A percentile compares a stretch with the other conserved stretches of the same genome.
phyloP scores from a whole-genome alignment of 202 grass and related monocot genomes.

The Dendrocalamus latiflorus region DNA sequence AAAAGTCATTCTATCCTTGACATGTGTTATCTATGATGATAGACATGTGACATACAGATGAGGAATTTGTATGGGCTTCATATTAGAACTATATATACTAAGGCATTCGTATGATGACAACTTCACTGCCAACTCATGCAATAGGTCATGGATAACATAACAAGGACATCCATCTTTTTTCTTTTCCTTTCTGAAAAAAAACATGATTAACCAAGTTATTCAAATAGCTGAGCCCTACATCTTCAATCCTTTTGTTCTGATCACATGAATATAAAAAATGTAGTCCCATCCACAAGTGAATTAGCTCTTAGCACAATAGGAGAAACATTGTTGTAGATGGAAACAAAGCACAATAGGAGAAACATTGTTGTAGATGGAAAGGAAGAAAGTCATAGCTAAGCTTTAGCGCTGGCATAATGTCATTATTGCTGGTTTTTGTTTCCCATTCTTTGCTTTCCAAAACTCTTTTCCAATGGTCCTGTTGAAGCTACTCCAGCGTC shows the following conservation, averaged over 20 bases:
- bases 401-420: too few species aligned
- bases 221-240: background rate
- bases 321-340: too few species aligned
- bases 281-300: conserved; percentile 27
- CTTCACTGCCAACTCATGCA: conserved; percentile 5
- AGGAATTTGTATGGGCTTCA: background rate
- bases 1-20: too few species aligned
- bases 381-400: too few species aligned
- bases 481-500: too few species aligned
- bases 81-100: background rate
- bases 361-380: too few species aligned
- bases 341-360: too few species aligned
- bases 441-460: conserved; percentile 42
- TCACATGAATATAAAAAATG: too few species aligned
- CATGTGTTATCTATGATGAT: too few species aligned
- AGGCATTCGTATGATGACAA: conserved; percentile 9
- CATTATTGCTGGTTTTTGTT: background rate
- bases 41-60: background rate
- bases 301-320: background rate
- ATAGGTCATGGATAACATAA: conserved; percentile 30
- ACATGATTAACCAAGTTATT: background rate
- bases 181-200: background rate
- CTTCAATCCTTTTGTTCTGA: background rate
- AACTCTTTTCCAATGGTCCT: background rate
- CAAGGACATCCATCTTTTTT: background rate